Conservation (phyloP, 2,329 filamentous ascomycete genomes). For the Diaporthe destruens region DNA sequence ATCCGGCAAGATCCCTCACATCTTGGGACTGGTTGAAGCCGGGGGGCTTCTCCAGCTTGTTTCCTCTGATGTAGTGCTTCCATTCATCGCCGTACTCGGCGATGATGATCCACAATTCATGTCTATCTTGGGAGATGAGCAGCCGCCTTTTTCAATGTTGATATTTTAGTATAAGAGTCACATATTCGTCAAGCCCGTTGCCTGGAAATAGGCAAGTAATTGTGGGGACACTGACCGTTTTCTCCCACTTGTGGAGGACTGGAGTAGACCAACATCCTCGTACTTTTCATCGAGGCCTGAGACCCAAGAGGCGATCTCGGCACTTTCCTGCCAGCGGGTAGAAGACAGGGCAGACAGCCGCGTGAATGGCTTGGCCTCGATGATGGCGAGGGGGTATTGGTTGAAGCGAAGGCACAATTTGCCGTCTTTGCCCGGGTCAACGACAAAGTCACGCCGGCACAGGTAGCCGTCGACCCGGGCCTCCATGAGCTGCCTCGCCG, state of each 20-base stretch:
- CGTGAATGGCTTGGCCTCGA: neutral
- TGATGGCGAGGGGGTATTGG: neutral
- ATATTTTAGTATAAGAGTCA: too few species aligned
- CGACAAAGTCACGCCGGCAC: neutral
- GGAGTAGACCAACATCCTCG: neutral
- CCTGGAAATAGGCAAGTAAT: too few species aligned
- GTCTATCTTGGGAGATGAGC: neutral
- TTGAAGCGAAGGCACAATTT: neutral
- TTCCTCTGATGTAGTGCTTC: neutral
- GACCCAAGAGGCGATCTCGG: neutral
- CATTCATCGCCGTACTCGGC: neutral
- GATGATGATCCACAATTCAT: neutral
- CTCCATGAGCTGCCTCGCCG: neutral
- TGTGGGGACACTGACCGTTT: neutral
- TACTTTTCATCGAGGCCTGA: neutral
- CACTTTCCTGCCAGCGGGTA: neutral
- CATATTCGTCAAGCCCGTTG: too few species aligned
- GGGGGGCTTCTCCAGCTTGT: neutral
- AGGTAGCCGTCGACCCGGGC: neutral
- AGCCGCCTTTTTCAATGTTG: neutral
- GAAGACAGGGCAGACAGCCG: neutral
- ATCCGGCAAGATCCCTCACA: neutral
- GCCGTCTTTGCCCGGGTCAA: too few species aligned
- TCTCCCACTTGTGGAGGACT: neutral
- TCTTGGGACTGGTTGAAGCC: neutral